Evolutionary conservation across 176 grass and related monocot genomes (phyloP).

Genomic region (maize (Zea mays)): Zm-B73-REFERENCE-NAM-5.0 NC_050099.1:28960501-28961000

Average conservation of each 20-base stretch:
- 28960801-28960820: slow-evolving; percentile 27
- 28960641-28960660: not conserved
- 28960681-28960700: slow-evolving; percentile 1
- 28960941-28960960: not conserved
- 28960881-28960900: not conserved
- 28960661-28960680: not conserved
- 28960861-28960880: not conserved
- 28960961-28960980: slow-evolving; percentile 28
- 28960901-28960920: slow-evolving; percentile 36
- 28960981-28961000: slow-evolving; percentile 34
- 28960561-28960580: slow-evolving; percentile 33
- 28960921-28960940: not conserved
- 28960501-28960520: slow-evolving; percentile 16
- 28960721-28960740: not conserved
- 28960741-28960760: slow-evolving; percentile 14
- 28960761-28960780: not conserved
- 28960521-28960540: slow-evolving; percentile 38
- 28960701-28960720: slow-evolving; percentile 11
- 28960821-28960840: slow-evolving; percentile 1
- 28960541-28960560: slow-evolving; percentile 42
- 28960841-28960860: slow-evolving; percentile 14
- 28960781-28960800: not conserved
- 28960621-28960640: slow-evolving; percentile 28
- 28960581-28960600: slow-evolving; percentile 16
- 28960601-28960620: slow-evolving; percentile 25